phyloP scores from a whole-genome alignment of 352 stramenopile species.

The Albugo candida region DNA sequence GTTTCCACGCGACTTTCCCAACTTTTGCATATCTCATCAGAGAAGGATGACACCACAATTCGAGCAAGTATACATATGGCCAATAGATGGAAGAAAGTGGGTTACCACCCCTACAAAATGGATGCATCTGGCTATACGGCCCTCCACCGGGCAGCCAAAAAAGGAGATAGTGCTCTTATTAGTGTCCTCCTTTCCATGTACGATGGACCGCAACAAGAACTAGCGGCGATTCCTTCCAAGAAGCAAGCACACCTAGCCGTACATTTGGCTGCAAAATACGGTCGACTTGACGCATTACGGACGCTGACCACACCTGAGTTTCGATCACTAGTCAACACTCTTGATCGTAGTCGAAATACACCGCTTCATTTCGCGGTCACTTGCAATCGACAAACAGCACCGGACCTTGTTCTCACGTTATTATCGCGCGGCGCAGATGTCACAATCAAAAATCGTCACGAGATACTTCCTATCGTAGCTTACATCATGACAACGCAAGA shows the following conservation, averaged over 20 bases:
- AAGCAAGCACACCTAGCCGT: slow-evolving; percentile 65
- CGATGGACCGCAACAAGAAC: slow-evolving; percentile 43
- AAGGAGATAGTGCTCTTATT: slow-evolving; percentile 40
- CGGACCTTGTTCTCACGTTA: slow-evolving; percentile 32
- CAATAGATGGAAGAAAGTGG: slow-evolving; percentile 69
- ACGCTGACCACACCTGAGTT: slow-evolving; percentile 37
- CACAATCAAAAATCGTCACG: slow-evolving; percentile 44
- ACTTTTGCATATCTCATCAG: slow-evolving; percentile 50
- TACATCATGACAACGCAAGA: slow-evolving; percentile 50
- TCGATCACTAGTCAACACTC: slow-evolving; percentile 28
- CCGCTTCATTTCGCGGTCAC: slow-evolving; percentile 65
- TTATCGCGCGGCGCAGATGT: slow-evolving; percentile 32
- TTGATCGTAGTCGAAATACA: slow-evolving; percentile 63
- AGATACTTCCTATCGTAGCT: slow-evolving; percentile 59
- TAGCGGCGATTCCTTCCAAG: slow-evolving; percentile 35
- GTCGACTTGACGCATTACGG: slow-evolving; percentile 31
- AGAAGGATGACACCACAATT: slow-evolving; percentile 30
- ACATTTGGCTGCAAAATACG: slow-evolving; percentile 67
- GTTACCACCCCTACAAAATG: slow-evolving; percentile 67
- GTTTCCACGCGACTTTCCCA: slow-evolving; percentile 31
- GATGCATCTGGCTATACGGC: slow-evolving; percentile 63
- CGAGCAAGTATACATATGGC: slow-evolving; percentile 57
- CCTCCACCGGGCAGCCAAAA: slow-evolving; percentile 53
- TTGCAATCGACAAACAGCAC: slow-evolving; percentile 13
- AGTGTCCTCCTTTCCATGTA: slow-evolving; percentile 62